phyloP scores from a whole-genome alignment of 441 rosid genomes.

The Bruguiera hainesii region DNA sequence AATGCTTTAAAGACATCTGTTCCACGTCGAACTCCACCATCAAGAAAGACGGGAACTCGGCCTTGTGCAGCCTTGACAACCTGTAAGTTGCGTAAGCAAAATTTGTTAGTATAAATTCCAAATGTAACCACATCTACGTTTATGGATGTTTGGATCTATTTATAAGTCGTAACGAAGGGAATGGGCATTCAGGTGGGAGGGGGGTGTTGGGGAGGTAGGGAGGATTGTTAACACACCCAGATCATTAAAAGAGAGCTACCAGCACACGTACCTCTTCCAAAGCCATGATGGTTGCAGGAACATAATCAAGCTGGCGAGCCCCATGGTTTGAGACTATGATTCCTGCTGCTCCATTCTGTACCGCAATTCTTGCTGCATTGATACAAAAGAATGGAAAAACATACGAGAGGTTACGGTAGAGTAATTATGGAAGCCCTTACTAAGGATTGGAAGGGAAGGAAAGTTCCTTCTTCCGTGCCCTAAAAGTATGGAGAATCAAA shows the following conservation, averaged over 20 bases:
- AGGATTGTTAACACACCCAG: too few relatives aligned
- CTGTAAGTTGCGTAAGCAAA: constrained; percentile 22
- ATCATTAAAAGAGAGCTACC: too few relatives aligned
- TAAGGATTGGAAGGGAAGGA: not conserved
- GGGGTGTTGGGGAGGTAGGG: too few relatives aligned
- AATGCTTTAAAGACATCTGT: constrained; percentile 85
- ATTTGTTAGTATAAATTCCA: not conserved
- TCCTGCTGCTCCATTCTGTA: constrained; percentile 42
- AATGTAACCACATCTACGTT: too few relatives aligned
- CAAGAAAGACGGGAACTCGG: constrained; percentile 65
- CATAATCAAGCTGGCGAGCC: constrained; percentile 44
- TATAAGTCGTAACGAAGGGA: too few relatives aligned
- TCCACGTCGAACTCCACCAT: constrained; percentile 82
- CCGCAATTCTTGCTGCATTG: constrained; percentile 35
- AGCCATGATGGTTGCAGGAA: constrained; percentile 37
- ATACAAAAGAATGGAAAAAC: not conserved
- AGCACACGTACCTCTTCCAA: constrained; percentile 36
- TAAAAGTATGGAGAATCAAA: not conserved
- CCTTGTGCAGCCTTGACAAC: constrained; percentile 69
- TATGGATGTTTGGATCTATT: too few relatives aligned
- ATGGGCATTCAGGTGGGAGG: too few relatives aligned
- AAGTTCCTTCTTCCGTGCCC: not conserved
- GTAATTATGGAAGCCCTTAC: not conserved
- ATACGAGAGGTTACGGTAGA: not conserved
- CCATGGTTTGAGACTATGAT: constrained; percentile 46